Evolutionary conservation across 768 basidiomycete species (phyloP).

Genomic region (Tricholoma flavovirens): DNA sequence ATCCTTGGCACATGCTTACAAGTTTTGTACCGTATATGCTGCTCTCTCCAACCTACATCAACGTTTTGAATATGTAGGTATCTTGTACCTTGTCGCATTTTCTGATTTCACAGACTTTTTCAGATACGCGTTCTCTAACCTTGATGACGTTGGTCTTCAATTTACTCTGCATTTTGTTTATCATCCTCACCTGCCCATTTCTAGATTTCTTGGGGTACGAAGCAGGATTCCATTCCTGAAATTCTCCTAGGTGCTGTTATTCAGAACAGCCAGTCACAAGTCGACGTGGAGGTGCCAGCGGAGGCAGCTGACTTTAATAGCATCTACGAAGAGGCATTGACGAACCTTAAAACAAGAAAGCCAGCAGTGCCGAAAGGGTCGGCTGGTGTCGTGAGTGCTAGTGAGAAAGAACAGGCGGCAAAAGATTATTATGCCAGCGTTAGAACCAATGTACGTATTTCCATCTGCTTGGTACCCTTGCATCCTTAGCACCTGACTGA

Average conservation of each 20-base stretch:
- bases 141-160: constrained; percentile 63
- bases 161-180: constrained; percentile 9
- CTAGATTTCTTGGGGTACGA: constrained; percentile 95
- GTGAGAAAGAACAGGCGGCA: constrained; percentile 68
- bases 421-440: constrained; percentile 88
- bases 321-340: constrained; percentile 79
- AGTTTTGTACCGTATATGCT: constrained; percentile 87
- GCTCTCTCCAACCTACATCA: constrained; percentile 77
- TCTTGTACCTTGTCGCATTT: constrained; percentile 7
- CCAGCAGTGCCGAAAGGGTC: constrained; percentile 25
- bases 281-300: constrained; percentile 82
- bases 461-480: not conserved
- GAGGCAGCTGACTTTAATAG: constrained; percentile 78
- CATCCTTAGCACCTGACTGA: not conserved
- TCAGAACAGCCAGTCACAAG: constrained; percentile 74
- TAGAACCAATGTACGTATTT: constrained; percentile 59
- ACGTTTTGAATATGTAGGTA: constrained; percentile 69
- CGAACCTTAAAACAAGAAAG: constrained; percentile 59
- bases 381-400: constrained; percentile 30
- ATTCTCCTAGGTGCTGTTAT: constrained; percentile 80
- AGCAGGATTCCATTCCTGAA: constrained; percentile 70
- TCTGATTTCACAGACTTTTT: not conserved
- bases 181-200: not conserved
- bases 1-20: constrained; percentile 96
- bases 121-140: constrained; percentile 81